Base-by-base conservation (phyloP, 305 asterid genomes). In the Ilex paraguariensis region DNA sequence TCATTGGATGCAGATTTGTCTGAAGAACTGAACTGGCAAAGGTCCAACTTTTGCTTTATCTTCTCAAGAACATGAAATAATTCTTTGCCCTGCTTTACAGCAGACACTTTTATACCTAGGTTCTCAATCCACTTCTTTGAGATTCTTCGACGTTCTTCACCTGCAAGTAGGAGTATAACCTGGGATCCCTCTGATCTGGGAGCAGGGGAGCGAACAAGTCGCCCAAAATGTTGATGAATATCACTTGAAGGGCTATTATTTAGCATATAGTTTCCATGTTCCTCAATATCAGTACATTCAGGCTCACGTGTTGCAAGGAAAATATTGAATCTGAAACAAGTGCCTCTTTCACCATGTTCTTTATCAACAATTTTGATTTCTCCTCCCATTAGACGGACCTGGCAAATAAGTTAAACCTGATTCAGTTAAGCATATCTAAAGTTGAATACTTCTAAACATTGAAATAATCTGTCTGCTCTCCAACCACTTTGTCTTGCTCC, bases 361-460 rank as follows among this genome's bases (percentile, higher is more conserved):
- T 81, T 83, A 50, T 81, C 83, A 68, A 73, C 65, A 17, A 84
- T 75, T 50, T 58, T 57, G 57, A 84, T 79, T 60, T 84, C 87
- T 31, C 90, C 90, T 1, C 85, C 87, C 84, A 84, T 75, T 54
- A 84, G 59, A 42, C 81, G 87, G 54, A 81, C 84, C 87, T 81
- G 63, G 9, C 36, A 63, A 54, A 53, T 40, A 28, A 46, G 14
- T 1, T 16, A 32, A 11, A 52, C 49, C 52, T 21, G 57, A 68
- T 6, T 55, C 16, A 17, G 59, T 21, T 21, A 1, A 21, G 28
- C 28, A 21, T 21, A 21, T 21, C 1, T 21, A 21, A 21, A 21
- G 28, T 21, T 21, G 28, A 21, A 21, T 21, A 21, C 28, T 21
- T 21, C 1, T 21, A 21, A 21, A 21, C 28, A 21, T 21, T 21